Evolutionary conservation across 129 eudicot species (phyloP).

Genomic region (Scalesia atractyloides): DNA sequence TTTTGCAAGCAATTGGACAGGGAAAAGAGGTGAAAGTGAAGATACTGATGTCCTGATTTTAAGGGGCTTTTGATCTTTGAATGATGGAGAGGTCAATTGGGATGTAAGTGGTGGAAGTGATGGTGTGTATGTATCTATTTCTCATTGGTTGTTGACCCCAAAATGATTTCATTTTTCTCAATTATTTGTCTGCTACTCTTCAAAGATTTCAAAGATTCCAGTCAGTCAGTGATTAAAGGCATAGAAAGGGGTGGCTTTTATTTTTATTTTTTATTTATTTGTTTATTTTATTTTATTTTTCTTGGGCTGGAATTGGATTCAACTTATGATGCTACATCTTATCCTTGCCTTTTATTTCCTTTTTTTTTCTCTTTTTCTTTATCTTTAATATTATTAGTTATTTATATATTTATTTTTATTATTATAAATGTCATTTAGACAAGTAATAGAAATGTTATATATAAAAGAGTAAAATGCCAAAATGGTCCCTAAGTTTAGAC

Average conservation of each 20-base stretch:
- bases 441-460: background rate
- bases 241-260: background rate
- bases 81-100: slow-evolving; percentile 35
- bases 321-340: slow-evolving; percentile 34
- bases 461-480: too few relatives aligned
- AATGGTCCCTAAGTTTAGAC: too few relatives aligned
- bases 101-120: slow-evolving; percentile 25
- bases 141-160: slow-evolving; percentile 41
- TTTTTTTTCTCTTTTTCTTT: background rate
- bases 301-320: slow-evolving; percentile 23
- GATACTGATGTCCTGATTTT: slow-evolving; percentile 32
- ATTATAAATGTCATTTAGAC: background rate
- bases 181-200: slow-evolving; percentile 27
- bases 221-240: slow-evolving; percentile 35
- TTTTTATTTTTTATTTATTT: background rate
- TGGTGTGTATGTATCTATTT: slow-evolving; percentile 35
- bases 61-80: slow-evolving; percentile 38
- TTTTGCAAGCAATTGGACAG: slow-evolving; percentile 31
- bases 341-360: slow-evolving; percentile 28
- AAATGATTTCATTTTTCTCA: slow-evolving; percentile 31
- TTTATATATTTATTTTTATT: background rate
- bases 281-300: background rate
- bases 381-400: background rate
- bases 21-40: slow-evolving; percentile 29
- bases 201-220: slow-evolving; percentile 31